Evolutionary conservation across 108 stramenopile genomes (phyloP).

Genomic region (Skeletonema tropicum): DNA sequence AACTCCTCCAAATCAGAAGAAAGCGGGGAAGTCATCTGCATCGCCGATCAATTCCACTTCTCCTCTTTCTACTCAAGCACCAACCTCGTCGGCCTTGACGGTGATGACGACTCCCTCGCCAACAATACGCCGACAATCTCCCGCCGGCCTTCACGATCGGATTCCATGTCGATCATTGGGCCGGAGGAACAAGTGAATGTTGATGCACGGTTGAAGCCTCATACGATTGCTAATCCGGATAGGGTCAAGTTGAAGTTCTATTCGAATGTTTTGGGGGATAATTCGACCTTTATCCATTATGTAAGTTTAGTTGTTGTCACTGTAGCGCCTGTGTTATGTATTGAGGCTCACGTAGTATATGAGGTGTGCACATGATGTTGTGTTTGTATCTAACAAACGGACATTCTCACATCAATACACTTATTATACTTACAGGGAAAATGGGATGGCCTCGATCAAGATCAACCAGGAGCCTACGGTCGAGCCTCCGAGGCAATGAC

Average conservation of each 20-base stretch:
- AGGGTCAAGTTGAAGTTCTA: slow-evolving; percentile 49
- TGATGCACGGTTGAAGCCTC: slow-evolving; percentile 10
- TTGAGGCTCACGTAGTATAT: no score
- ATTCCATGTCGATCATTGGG: slow-evolving; percentile 7
- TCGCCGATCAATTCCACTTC: slow-evolving; percentile 29
- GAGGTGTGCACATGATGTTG: no score
- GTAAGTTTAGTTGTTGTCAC: not conserved
- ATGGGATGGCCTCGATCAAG: slow-evolving; percentile 45
- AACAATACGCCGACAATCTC: not conserved
- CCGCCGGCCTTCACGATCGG: not conserved
- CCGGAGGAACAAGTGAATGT: not conserved
- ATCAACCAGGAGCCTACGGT: slow-evolving; percentile 40
- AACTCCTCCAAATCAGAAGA: not conserved
- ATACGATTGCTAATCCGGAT: slow-evolving; percentile 22
- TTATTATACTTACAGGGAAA: not conserved
- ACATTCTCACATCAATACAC: no score
- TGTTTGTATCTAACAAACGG: no score
- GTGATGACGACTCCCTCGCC: not conserved
- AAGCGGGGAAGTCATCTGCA: slow-evolving; percentile 9
- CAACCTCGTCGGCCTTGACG: not conserved
- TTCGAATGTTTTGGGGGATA: slow-evolving; percentile 41
- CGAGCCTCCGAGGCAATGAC: slow-evolving; percentile 50
- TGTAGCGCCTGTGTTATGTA: not conserved
- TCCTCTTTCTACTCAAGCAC: slow-evolving; percentile 10
- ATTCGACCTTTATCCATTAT: slow-evolving; percentile 44